These are phyloP conservation scores for Alternaria longipes DNA, from an alignment of 2,329 filamentous ascomycete genomes.

Conservation along the genomic window DNA sequence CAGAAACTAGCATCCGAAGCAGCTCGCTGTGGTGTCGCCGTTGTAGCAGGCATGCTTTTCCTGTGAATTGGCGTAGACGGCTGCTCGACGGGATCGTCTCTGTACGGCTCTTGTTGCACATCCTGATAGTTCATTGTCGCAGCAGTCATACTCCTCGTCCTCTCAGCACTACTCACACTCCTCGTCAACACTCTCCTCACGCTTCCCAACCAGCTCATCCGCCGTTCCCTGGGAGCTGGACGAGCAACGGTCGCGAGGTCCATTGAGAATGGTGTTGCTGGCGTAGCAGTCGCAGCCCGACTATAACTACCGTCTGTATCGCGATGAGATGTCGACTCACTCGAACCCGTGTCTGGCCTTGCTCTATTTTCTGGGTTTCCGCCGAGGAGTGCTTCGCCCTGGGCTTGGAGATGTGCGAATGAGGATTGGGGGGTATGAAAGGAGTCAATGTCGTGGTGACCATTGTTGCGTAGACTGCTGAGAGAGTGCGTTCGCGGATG, in stretches of 20 bases:
- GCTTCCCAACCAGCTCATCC: conserved; percentile 51
- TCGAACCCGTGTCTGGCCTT: conserved; percentile 45
- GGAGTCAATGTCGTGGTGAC: conserved; percentile 57
- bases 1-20: conserved; percentile 57
- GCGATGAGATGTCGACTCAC: conserved; percentile 32
- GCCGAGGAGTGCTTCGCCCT: conserved; percentile 63
- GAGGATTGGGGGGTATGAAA: conserved; percentile 62
- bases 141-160: conserved; percentile 40
- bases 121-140: conserved; percentile 30
- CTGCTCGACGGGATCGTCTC: conserved; percentile 30
- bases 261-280: conserved; percentile 37
- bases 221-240: conserved; percentile 32
- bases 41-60: conserved; percentile 31
- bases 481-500: conserved; percentile 41
- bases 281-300: conserved; percentile 36
- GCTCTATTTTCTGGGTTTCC: conserved; percentile 47
- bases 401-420: conserved; percentile 60
- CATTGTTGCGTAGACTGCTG: conserved; percentile 48
- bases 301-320: conserved; percentile 38
- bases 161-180: conserved; percentile 37
- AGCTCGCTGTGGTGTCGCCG: conserved; percentile 52
- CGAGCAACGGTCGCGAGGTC: conserved; percentile 23
- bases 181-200: conserved; percentile 48
- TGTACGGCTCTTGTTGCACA: conserved; percentile 33
- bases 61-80: conserved; percentile 7